A percentile compares a stretch with the other conserved stretches of the same genome.
These are phyloP conservation scores for Wolfiporia cocos DNA, from an alignment of 1,284 basidiomycete genomes.

Conservation along the genomic window DNA sequence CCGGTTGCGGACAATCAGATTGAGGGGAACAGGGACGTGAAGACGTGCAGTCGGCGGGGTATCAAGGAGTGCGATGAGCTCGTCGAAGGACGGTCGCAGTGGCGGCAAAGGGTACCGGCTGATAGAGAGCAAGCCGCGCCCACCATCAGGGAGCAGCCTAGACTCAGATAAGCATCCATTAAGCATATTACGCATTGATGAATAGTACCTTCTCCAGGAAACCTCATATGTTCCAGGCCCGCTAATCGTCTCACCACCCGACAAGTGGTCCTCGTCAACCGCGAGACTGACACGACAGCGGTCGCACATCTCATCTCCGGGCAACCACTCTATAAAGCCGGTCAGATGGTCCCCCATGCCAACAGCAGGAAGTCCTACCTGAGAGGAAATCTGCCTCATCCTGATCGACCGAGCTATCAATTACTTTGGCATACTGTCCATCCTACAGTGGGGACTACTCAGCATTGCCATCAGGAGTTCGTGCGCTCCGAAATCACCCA, in stretches of 20 bases:
- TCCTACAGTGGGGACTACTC: too few species aligned
- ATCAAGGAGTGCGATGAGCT: conserved; percentile 56
- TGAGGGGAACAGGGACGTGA: conserved; percentile 51
- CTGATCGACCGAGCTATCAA: conserved; percentile 33
- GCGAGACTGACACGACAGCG: conserved; percentile 46
- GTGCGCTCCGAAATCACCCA: conserved; percentile 27
- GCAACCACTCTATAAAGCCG: conserved; percentile 45
- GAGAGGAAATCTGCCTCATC: conserved; percentile 29
- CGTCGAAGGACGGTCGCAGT: conserved; percentile 51
- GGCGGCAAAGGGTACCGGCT: conserved; percentile 53
- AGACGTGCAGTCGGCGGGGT: conserved; percentile 55
- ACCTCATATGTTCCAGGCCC: conserved; percentile 56
- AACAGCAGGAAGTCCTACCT: conserved; percentile 15
- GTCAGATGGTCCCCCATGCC: not conserved
- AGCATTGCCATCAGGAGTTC: too few species aligned
- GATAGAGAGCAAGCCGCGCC: conserved; percentile 36
- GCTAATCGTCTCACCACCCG: conserved; percentile 30
- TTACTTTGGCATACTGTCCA: conserved; percentile 33
- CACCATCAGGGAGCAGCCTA: conserved; percentile 39
- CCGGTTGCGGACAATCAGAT: conserved; percentile 58
- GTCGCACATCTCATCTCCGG: conserved; percentile 58
- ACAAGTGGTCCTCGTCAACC: conserved; percentile 35
- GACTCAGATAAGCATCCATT: too few species aligned
- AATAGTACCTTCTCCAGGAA: conserved; percentile 64
- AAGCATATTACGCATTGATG: too few species aligned